A percentile compares a stretch with the other conserved stretches of the same genome.
phyloP scores from a whole-genome alignment of 164 flowering plant genomes.

The Liriodendron chinense region DNA sequence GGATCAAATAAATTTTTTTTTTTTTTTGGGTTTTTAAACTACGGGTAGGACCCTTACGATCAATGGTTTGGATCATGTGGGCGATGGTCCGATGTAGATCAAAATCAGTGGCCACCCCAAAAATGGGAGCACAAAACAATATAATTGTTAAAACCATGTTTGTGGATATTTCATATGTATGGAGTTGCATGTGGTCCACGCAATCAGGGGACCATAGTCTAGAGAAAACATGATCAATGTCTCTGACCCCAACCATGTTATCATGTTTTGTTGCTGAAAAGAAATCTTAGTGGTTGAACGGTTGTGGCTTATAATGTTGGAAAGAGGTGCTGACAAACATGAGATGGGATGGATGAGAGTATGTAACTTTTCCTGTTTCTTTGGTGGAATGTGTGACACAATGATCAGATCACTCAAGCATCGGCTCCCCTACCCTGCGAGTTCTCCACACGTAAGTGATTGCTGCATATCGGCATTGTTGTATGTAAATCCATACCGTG shows the following conservation, averaged over 20 bases:
- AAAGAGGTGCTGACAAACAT: not conserved
- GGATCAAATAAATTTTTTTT: too few relatives aligned
- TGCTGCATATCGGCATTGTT: not conserved
- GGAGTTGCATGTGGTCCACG: not conserved
- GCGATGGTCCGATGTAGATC: too few relatives aligned
- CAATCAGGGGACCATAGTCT: not conserved
- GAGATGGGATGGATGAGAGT: not conserved
- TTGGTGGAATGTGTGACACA: not conserved
- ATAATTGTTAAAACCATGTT: not conserved
- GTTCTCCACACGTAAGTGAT: not conserved
- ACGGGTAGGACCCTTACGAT: too few relatives aligned
- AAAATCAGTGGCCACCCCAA: not conserved
- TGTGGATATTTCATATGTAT: not conserved
- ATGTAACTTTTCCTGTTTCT: not conserved
- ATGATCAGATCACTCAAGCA: not conserved
- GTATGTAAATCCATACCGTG: not conserved
- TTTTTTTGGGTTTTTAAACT: too few relatives aligned
- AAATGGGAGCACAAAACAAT: not conserved
- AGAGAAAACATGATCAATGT: slow-evolving; percentile 3
- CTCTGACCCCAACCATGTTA: slow-evolving; percentile 1
- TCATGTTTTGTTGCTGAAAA: not conserved
- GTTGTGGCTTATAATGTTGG: not conserved
- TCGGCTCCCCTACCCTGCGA: not conserved
- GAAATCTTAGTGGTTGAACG: slow-evolving; percentile 9
- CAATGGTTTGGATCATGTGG: too few relatives aligned